A percentile compares a stretch with the other conserved stretches of the same genome.
Conservation (phyloP, 345 rosid genomes). For the Syzygium grande region DNA sequence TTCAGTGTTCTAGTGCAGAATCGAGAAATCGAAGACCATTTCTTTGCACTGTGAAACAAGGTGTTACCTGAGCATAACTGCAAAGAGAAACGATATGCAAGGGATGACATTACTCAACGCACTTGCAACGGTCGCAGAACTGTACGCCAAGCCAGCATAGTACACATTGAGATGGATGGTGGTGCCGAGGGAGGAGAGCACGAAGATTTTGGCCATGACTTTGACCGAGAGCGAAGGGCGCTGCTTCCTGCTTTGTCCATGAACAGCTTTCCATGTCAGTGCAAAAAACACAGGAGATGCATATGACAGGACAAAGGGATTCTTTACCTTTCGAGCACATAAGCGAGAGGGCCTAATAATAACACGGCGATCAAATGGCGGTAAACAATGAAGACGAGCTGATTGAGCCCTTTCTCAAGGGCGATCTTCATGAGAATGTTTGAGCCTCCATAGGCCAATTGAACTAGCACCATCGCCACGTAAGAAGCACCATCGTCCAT, state of each 20-base stretch:
- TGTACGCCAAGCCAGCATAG: slow-evolving; percentile 25
- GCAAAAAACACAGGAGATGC: not conserved
- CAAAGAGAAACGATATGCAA: slow-evolving; percentile 25
- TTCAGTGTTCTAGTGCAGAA: not conserved
- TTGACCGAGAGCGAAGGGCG: slow-evolving; percentile 20
- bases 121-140: slow-evolving; percentile 29
- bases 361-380: slow-evolving; percentile 23
- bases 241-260: slow-evolving; percentile 20
- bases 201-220: slow-evolving; percentile 27
- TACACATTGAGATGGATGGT: slow-evolving; percentile 33
- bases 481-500: slow-evolving; percentile 13
- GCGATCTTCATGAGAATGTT: slow-evolving; percentile 37
- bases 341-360: slow-evolving; percentile 30
- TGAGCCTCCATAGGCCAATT: slow-evolving; percentile 23
- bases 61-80: slow-evolving; percentile 25
- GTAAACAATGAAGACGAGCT: slow-evolving; percentile 29
- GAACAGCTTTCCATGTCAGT: not conserved
- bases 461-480: slow-evolving; percentile 23
- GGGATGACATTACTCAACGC: slow-evolving; percentile 39
- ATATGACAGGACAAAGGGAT: not conserved
- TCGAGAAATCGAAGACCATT: not conserved
- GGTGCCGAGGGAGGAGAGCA: slow-evolving; percentile 26
- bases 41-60: not conserved
- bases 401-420: slow-evolving; percentile 23
- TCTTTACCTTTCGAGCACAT: slow-evolving; percentile 29